phyloP scores from a whole-genome alignment of 2,329 filamentous ascomycete genomes.

The Chaetoscypha palmicola region DNA sequence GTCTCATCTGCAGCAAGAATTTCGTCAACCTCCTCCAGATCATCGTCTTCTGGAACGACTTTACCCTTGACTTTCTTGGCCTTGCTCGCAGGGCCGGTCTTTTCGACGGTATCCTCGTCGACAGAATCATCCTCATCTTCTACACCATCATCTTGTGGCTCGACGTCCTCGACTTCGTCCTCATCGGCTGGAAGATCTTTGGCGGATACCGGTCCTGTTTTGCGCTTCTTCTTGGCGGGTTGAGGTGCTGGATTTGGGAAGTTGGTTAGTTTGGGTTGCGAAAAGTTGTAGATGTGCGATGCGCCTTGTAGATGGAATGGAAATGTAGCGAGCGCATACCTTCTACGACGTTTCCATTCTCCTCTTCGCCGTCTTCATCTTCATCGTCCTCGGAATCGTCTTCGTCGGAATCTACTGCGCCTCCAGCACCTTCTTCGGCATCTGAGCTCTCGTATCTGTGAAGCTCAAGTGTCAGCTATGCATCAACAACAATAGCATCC shows the following conservation, averaged over 20 bases:
- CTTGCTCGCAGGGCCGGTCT: not conserved
- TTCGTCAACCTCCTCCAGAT: slow-evolving; percentile 5
- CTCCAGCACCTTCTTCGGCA: slow-evolving; percentile 26
- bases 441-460: slow-evolving; percentile 31
- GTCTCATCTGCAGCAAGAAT: slow-evolving; percentile 7
- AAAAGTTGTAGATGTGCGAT: not conserved
- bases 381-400: slow-evolving; percentile 27
- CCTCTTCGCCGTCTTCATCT: slow-evolving; percentile 20
- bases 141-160: slow-evolving; percentile 12
- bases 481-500: not conserved
- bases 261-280: slow-evolving; percentile 8
- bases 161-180: slow-evolving; percentile 12
- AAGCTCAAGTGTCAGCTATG: slow-evolving; percentile 11
- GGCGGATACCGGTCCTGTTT: slow-evolving; percentile 13
- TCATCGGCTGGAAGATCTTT: slow-evolving; percentile 12
- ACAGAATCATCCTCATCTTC: slow-evolving; percentile 11
- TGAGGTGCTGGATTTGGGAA: slow-evolving; percentile 12
- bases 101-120: slow-evolving; percentile 2
- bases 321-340: slow-evolving; percentile 9
- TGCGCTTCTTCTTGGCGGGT: slow-evolving; percentile 27
- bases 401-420: slow-evolving; percentile 32
- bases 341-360: slow-evolving; percentile 19
- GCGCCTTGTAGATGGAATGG: not conserved
- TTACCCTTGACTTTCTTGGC: slow-evolving; percentile 6
- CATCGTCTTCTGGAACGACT: slow-evolving; percentile 2